Conservation (phyloP, 176 grass and related monocot species). For the Cymbopogon citratus region DNA sequence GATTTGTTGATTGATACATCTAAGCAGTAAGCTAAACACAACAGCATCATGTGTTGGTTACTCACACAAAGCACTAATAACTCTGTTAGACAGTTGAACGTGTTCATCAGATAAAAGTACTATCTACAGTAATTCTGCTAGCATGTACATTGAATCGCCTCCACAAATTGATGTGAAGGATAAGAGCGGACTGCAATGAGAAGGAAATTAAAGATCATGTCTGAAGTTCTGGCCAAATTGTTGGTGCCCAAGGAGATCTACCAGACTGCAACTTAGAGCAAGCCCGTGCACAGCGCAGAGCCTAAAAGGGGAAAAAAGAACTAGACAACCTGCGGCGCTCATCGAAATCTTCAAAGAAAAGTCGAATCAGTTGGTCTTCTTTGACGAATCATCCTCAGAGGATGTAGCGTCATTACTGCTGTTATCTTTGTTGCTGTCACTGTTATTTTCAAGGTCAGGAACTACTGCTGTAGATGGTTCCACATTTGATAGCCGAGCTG, state of each 20-base stretch:
- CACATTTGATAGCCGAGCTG: constrained; percentile 64
- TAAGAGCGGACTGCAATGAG: background rate
- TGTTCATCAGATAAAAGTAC: background rate
- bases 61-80: background rate
- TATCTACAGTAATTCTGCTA: background rate
- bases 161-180: background rate
- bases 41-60: background rate
- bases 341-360: background rate
- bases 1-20: background rate
- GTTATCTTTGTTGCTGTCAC: constrained; percentile 7
- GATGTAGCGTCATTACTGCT: constrained; percentile 4
- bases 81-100: background rate
- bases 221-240: background rate
- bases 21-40: background rate
- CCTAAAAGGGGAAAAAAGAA: background rate
- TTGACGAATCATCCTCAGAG: constrained; percentile 40
- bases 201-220: background rate
- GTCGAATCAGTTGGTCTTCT: constrained; percentile 44
- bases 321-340: background rate
- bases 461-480: constrained; percentile 61
- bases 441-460: constrained; percentile 47
- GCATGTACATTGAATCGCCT: background rate
- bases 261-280: background rate
- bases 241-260: background rate
- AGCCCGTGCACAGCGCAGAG: background rate